Conservation (phyloP, 345 rosid genomes). For the Hypericum androsaemum region DNA sequence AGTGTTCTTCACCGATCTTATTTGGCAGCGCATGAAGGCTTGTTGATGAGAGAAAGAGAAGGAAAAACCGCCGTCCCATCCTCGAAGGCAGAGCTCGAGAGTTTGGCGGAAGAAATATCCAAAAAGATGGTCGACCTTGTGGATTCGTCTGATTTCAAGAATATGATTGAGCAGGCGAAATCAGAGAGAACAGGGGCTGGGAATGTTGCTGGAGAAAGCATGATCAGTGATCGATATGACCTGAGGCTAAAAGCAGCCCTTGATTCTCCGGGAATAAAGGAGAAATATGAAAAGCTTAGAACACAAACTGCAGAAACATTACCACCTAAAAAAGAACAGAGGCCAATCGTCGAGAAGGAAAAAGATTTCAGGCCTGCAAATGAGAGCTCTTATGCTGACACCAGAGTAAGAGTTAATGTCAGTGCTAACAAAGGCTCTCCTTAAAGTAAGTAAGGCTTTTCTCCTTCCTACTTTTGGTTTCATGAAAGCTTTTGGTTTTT, state of each 20-base stretch:
- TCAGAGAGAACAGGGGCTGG: slow-evolving; percentile 54
- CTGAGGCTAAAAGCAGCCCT: slow-evolving; percentile 46
- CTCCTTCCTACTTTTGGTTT: not conserved
- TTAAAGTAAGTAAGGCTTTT: slow-evolving; percentile 24
- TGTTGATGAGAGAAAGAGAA: no score
- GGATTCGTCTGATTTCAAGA: slow-evolving; percentile 48
- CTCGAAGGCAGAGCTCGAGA: slow-evolving; percentile 30
- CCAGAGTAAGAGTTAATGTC: slow-evolving; percentile 38
- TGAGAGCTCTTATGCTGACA: slow-evolving; percentile 18
- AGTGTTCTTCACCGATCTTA: no score
- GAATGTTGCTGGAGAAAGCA: slow-evolving; percentile 26
- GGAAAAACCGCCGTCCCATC: slow-evolving; percentile 12
- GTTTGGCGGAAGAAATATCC: slow-evolving; percentile 43
- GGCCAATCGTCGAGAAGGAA: slow-evolving; percentile 24
- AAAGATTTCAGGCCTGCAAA: slow-evolving; percentile 13
- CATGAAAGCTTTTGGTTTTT: not conserved
- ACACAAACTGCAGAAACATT: slow-evolving; percentile 35
- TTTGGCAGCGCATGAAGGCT: no score
- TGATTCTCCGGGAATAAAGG: slow-evolving; percentile 40
- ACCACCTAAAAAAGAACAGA: slow-evolving; percentile 21
- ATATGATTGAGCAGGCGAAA: slow-evolving; percentile 50
- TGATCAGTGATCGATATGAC: slow-evolving; percentile 48
- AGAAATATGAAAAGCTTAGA: slow-evolving; percentile 42
- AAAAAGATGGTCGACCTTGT: slow-evolving; percentile 44
- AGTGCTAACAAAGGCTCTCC: slow-evolving; percentile 41